Percentiles rank a stretch among this genome's conserved stretches.
phyloP scores from a whole-genome alignment of 495 filamentous ascomycete genomes.

The Aspergillus hancockii region DNA sequence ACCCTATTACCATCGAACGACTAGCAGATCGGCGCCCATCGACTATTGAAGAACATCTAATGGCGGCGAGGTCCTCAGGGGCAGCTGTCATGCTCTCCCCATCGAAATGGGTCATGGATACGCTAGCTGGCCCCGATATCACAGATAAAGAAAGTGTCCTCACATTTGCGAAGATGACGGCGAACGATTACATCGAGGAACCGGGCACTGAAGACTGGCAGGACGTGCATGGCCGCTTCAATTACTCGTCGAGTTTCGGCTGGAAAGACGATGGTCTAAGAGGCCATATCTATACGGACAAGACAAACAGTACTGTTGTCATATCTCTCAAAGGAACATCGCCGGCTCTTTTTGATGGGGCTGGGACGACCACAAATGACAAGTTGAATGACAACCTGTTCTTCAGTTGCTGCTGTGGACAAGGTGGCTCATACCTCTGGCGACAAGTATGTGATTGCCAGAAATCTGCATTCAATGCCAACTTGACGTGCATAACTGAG shows the following conservation, averaged over 20 bases:
- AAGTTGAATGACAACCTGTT: slow-evolving; percentile 97
- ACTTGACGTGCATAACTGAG: slow-evolving; percentile 80
- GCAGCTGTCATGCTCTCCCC: slow-evolving; percentile 58
- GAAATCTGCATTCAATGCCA: slow-evolving; percentile 80
- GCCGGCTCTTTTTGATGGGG: slow-evolving; percentile 88
- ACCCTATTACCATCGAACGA: slow-evolving; percentile 68
- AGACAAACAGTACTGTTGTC: slow-evolving; percentile 81
- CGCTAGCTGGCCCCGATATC: slow-evolving; percentile 74
- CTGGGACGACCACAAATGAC: slow-evolving; percentile 93
- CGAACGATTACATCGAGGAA: slow-evolving; percentile 80
- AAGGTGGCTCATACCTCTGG: slow-evolving; percentile 86
- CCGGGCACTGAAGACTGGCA: slow-evolving; percentile 78
- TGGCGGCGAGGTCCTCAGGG: slow-evolving; percentile 63
- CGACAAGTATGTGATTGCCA: slow-evolving; percentile 90
- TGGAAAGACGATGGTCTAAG: slow-evolving; percentile 89
- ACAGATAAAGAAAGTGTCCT: slow-evolving; percentile 84
- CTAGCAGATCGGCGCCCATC: slow-evolving; percentile 75
- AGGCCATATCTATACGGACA: slow-evolving; percentile 88
- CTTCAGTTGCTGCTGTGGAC: slow-evolving; percentile 95
- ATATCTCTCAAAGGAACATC: slow-evolving; percentile 93
- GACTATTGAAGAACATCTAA: slow-evolving; percentile 74
- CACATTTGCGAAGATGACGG: slow-evolving; percentile 80
- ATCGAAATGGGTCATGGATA: slow-evolving; percentile 82
- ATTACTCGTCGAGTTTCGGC: slow-evolving; percentile 81
- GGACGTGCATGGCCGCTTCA: slow-evolving; percentile 75